A percentile compares a stretch with the other conserved stretches of the same genome.
Conservation (phyloP, 1,284 basidiomycete genomes). For the Apiotrichum porosum region DNA sequence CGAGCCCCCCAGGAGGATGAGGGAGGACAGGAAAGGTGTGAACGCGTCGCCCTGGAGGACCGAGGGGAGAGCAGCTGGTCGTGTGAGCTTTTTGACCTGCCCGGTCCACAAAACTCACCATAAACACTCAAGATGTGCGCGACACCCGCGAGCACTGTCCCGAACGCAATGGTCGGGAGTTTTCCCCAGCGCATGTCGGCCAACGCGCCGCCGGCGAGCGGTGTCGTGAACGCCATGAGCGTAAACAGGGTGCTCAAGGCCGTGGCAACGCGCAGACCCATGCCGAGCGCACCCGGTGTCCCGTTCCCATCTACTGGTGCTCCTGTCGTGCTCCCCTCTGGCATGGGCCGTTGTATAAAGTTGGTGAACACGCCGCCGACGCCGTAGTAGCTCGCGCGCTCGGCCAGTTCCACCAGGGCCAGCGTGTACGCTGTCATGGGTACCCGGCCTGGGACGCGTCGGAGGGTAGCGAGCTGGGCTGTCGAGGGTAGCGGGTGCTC, state of each 20-base stretch:
- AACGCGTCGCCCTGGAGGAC: slow-evolving; percentile 12
- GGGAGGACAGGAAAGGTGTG: slow-evolving; percentile 11
- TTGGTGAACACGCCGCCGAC: slow-evolving; percentile 23
- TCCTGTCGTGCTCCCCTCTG: slow-evolving; percentile 16
- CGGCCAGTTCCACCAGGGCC: slow-evolving; percentile 28
- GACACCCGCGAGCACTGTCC: slow-evolving; percentile 11
- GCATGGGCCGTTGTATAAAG: slow-evolving; percentile 26
- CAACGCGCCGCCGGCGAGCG: slow-evolving; percentile 20
- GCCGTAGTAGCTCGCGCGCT: slow-evolving; percentile 32
- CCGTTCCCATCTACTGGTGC: slow-evolving; percentile 14
- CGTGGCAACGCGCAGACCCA: slow-evolving; percentile 22
- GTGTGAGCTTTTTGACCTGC: too few species aligned
- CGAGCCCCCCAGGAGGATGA: slow-evolving; percentile 16
- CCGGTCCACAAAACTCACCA: slow-evolving; percentile 5
- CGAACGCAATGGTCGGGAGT: slow-evolving; percentile 19
- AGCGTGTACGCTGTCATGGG: slow-evolving; percentile 21
- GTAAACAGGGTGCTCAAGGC: slow-evolving; percentile 21
- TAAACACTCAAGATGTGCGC: slow-evolving; percentile 18
- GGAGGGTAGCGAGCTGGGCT: slow-evolving; percentile 5
- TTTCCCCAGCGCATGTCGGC: slow-evolving; percentile 22
- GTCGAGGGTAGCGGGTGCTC: background rate
- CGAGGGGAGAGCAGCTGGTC: slow-evolving; percentile 16
- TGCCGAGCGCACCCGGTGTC: slow-evolving; percentile 23
- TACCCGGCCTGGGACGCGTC: slow-evolving; percentile 16
- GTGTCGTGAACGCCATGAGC: slow-evolving; percentile 18